Percentiles rank a stretch among this genome's conserved stretches.
Conservation (phyloP, 1,284 basidiomycete genomes). For the Sparassis latifolia region DNA sequence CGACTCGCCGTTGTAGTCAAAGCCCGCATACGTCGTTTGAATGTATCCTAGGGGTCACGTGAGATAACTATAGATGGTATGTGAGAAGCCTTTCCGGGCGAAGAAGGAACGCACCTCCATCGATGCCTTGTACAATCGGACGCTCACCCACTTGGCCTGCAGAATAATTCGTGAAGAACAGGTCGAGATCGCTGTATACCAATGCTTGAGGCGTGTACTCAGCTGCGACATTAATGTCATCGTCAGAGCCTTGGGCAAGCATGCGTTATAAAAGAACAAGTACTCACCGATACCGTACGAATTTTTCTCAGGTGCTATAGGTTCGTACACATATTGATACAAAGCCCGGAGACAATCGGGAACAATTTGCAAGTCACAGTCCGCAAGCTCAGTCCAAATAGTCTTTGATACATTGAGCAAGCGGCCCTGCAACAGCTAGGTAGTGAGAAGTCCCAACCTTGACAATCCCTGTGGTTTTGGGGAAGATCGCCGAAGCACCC, state of each 20-base stretch:
- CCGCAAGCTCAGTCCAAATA: constrained; percentile 1
- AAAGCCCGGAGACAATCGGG: constrained; percentile 10
- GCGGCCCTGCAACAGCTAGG: no score
- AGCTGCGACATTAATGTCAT: background rate
- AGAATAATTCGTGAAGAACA: constrained; percentile 33
- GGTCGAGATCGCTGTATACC: constrained; percentile 33
- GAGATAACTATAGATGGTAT: background rate
- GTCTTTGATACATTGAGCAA: background rate
- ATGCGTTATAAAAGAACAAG: constrained; percentile 21
- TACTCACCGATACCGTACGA: constrained; percentile 8
- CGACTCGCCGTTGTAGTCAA: constrained; percentile 40
- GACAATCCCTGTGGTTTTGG: constrained; percentile 3
- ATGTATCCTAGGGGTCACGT: constrained; percentile 3
- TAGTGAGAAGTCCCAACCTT: constrained; percentile 1
- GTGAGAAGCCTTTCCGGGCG: background rate
- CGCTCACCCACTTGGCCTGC: constrained; percentile 24
- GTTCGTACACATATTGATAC: constrained; percentile 10
- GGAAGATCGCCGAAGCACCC: constrained; percentile 16
- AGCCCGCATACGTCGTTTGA: constrained; percentile 20
- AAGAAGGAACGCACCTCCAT: constrained; percentile 32
- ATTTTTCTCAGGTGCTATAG: constrained; percentile 7
- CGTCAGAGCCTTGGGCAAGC: background rate
- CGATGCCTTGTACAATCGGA: constrained; percentile 25
- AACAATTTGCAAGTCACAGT: constrained; percentile 8
- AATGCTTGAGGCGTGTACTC: constrained; percentile 26